A percentile compares a stretch with the other conserved stretches of the same genome.
These are phyloP conservation scores for Candida sanyiensis DNA, from an alignment of 805 yeast species.

Conservation along the genomic window DNA sequence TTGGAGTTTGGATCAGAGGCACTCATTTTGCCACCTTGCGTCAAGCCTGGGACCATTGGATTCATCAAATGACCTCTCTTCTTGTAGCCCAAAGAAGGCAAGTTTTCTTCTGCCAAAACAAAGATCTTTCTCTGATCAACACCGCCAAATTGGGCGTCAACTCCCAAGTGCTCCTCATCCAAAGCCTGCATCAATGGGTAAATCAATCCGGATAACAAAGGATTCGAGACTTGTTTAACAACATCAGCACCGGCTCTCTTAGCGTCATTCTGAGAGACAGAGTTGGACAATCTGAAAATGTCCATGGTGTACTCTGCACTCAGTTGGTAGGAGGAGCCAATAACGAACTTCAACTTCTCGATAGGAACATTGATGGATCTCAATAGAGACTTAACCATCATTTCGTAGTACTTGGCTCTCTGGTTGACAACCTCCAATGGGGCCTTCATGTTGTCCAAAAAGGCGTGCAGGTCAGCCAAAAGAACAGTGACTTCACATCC, in stretches of 20 bases:
- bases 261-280: conserved; percentile 90
- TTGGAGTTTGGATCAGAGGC: conserved; percentile 98
- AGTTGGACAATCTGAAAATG: conserved; percentile 76
- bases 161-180: conserved; percentile 85
- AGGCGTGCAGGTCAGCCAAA: conserved; percentile 94
- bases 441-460: conserved; percentile 97
- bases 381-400: conserved; percentile 76
- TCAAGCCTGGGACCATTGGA: conserved; percentile 96
- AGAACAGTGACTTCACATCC: conserved; percentile 92
- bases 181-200: conserved; percentile 99
- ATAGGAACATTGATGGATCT: conserved; percentile 86
- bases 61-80: conserved; percentile 98
- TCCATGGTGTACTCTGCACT: conserved; percentile 79
- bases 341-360: conserved; percentile 75
- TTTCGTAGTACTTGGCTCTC: conserved; percentile 89
- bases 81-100: conserved; percentile 82
- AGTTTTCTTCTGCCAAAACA: conserved; percentile 92
- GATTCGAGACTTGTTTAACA: conserved; percentile 94
- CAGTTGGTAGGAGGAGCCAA: conserved; percentile 88
- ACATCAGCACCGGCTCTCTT: conserved; percentile 99
- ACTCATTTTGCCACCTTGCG: conserved; percentile 98
- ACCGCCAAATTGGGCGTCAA: conserved; percentile 97
- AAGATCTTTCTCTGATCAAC: conserved; percentile 98
- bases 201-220: conserved; percentile 85
- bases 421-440: conserved; percentile 83